Conservation (phyloP, 2,329 filamentous ascomycete species). For the Xylaria arbuscula region DNA sequence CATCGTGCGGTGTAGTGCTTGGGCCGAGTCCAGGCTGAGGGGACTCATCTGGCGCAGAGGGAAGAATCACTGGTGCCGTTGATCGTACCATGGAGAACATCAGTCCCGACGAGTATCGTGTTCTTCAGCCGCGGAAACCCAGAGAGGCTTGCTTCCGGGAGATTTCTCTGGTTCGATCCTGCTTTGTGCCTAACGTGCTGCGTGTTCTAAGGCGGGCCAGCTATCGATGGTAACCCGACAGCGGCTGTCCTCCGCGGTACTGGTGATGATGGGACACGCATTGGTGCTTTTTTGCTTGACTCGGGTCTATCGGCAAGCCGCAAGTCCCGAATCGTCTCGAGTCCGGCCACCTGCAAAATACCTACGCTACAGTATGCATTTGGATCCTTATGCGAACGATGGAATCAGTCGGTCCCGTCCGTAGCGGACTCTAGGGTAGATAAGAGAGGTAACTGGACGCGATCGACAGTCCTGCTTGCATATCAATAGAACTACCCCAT, state of each 20-base stretch:
- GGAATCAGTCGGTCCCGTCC: conserved; percentile 9
- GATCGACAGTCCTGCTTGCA: conserved; percentile 24
- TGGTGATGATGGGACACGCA: background rate
- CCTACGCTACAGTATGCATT: conserved; percentile 14
- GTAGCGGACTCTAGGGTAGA: background rate
- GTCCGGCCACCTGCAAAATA: conserved; percentile 6
- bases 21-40: background rate
- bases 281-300: conserved; percentile 15
- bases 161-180: background rate
- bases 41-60: background rate
- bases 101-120: background rate
- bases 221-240: conserved; percentile 14
- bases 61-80: background rate
- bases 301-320: conserved; percentile 31
- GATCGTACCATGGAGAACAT: background rate
- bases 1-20: background rate
- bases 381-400: conserved; percentile 6
- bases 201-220: background rate
- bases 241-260: background rate
- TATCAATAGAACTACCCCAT: conserved; percentile 5
- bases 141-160: background rate
- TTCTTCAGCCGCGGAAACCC: background rate
- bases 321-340: conserved; percentile 12
- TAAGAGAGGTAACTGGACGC: conserved; percentile 11
- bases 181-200: background rate